Evolutionary conservation across 192 early-diverging fungal genomes (phyloP), one percentile per base, ranked within the genome.

Genomic region (Podila verticillata): DNA sequence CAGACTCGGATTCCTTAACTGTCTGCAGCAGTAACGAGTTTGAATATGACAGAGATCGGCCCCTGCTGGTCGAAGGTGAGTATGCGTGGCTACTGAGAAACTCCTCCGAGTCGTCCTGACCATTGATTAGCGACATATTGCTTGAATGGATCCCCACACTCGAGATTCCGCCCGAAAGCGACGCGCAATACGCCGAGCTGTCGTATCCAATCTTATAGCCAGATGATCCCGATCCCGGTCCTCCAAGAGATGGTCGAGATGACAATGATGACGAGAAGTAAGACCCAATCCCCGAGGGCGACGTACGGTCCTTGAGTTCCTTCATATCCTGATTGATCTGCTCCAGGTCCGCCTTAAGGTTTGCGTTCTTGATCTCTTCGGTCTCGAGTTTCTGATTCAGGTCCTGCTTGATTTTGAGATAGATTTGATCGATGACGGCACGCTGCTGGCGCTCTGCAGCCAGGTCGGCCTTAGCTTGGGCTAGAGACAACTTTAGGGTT

Each of bases 91-190:
- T 34, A 26, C 7, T 6, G 28, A 78, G 22, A 70, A 70, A 78
- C 58, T 70, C 68, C 31, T 78, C 74, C 28, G 74, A 70, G 32
- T 78, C 74, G 35, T 68, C 67, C 19, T 75, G 67, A n/a, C 74
- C 39, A 51, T 24, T 56, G 61, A 75, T 70, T 12, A 75, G 39
- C 10, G 30, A 20, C 61, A 49, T 3, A 19, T 61, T 75, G 24
- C 63, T 24, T 20, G 29, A 29, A 26, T 68, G 31, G 3, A 66
- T 32, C 54, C 74, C 64, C 10, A 70, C 13, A 12, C 60, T 66
- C 4, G 74, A 70, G 58, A 78, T 26, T 22, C 67, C 74, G 13
- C 58, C 36, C 34, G 74, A 66, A n/a, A 78, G 74, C 7, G 74
- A 66, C 9, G 51, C 6, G 17, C 24, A 54, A 32, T 61, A 78